Evolutionary conservation across 805 yeast species (phyloP).

Genomic region (Kodamaea kaohsiungensis): DNA sequence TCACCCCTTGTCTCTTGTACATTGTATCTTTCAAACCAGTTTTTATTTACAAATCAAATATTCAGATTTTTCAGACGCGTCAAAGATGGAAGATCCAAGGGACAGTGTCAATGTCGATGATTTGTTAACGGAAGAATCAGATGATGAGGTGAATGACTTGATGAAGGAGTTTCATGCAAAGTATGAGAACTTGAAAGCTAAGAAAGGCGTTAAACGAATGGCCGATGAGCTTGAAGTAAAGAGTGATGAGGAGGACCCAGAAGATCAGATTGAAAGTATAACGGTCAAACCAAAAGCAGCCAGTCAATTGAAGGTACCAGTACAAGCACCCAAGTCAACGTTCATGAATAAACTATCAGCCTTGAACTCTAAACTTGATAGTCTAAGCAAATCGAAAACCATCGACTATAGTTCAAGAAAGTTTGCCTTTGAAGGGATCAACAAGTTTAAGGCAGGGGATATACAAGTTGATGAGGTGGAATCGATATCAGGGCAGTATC

Average conservation of each 20-base stretch:
- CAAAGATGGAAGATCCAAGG: slow-evolving; percentile 37
- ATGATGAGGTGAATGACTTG: slow-evolving; percentile 38
- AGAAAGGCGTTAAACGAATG: slow-evolving; percentile 8
- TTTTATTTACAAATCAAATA: neutral
- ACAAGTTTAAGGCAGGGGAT: slow-evolving; percentile 10
- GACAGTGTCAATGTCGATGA: slow-evolving; percentile 28
- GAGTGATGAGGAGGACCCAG: slow-evolving; percentile 10
- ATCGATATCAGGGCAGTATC: slow-evolving; percentile 15
- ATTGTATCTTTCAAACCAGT: too few species aligned
- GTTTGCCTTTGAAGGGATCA: slow-evolving; percentile 24
- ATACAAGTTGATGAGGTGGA: slow-evolving; percentile 23
- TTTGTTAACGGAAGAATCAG: slow-evolving; percentile 38
- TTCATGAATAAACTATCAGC: slow-evolving; percentile 21
- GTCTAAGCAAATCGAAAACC: slow-evolving; percentile 6
- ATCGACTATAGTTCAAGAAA: slow-evolving; percentile 25
- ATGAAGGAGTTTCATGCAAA: slow-evolving; percentile 34
- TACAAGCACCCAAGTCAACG: slow-evolving; percentile 11
- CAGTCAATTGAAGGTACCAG: neutral
- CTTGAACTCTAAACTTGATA: slow-evolving; percentile 10
- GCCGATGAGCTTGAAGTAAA: slow-evolving; percentile 8
- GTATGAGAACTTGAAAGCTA: slow-evolving; percentile 23
- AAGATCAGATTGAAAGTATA: neutral
- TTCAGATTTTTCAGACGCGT: slow-evolving; percentile 4
- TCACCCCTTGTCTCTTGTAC: too few species aligned
- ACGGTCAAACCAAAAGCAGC: neutral